Percentiles rank a stretch among this genome's conserved stretches.
phyloP scores from a whole-genome alignment of 805 yeast species.

The Cyberlindnera subsufficiens region DNA sequence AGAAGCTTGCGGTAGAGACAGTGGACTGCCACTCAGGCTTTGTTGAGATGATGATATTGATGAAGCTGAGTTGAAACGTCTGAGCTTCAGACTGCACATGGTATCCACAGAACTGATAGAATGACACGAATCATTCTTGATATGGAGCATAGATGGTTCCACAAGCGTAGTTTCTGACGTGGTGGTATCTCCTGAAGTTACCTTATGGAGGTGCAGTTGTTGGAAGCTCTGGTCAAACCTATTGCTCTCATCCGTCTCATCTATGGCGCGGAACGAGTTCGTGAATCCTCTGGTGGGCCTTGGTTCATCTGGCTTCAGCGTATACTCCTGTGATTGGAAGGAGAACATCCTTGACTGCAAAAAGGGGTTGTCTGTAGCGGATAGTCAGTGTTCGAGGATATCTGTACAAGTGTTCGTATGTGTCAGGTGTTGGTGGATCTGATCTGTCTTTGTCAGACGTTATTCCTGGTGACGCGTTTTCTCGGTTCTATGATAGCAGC shows the following conservation, averaged over 20 bases:
- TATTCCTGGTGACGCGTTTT: too few species aligned
- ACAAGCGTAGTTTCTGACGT: conserved; percentile 6
- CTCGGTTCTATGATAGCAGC: too few species aligned
- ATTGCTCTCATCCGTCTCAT: conserved; percentile 4
- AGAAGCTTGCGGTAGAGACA: conserved; percentile 2
- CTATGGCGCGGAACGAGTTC: conserved; percentile 5
- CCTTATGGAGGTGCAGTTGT: conserved; percentile 1
- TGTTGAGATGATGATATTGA: conserved; percentile 9
- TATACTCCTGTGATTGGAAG: conserved; percentile 2
- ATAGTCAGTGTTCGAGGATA: neutral
- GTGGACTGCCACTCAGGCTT: conserved; percentile 1
- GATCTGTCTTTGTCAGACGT: too few species aligned
- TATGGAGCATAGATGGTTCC: conserved; percentile 10
- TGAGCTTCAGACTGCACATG: conserved; percentile 10
- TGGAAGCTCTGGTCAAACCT: conserved; percentile 1
- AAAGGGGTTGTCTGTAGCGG: neutral
- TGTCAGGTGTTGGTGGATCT: too few species aligned
- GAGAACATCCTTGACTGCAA: neutral
- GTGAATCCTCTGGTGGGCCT: neutral
- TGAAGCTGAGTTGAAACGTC: conserved; percentile 15
- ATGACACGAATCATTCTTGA: conserved; percentile 13
- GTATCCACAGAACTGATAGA: conserved; percentile 18
- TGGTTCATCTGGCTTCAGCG: neutral
- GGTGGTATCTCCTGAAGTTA: conserved; percentile 10
- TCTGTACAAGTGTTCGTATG: neutral